Conservation (phyloP, 2,329 filamentous ascomycete species). For the Plenodomus biglobosus region DNA sequence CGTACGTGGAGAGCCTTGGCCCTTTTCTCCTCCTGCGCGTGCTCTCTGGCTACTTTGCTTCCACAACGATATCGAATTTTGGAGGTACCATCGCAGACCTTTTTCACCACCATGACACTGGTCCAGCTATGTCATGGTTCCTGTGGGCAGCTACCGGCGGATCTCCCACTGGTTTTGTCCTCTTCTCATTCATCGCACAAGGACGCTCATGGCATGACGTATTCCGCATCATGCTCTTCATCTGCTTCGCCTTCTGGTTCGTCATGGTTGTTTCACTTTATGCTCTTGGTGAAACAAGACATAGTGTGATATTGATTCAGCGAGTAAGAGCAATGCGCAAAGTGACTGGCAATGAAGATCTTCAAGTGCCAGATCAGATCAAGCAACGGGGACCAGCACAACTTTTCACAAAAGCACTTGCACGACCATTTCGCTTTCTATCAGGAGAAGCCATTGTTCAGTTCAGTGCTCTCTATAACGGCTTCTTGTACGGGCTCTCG, state of each 20-base stretch:
- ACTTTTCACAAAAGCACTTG: conserved; percentile 48
- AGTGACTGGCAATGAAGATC: conserved; percentile 21
- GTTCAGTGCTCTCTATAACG: conserved; percentile 53
- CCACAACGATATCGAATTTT: conserved; percentile 45
- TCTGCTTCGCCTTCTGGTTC: conserved; percentile 50
- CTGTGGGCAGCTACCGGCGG: conserved; percentile 53
- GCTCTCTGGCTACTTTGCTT: conserved; percentile 50
- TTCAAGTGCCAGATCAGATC: conserved; percentile 44
- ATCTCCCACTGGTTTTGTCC: conserved; percentile 50
- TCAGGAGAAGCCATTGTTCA: conserved; percentile 52
- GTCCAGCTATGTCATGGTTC: conserved; percentile 47
- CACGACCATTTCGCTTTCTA: conserved; percentile 53
- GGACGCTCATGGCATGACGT: conserved; percentile 48
- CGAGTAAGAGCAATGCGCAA: conserved; percentile 37
- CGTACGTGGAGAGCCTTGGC: conserved; percentile 46
- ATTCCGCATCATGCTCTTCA: conserved; percentile 51
- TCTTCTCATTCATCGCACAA: conserved; percentile 51
- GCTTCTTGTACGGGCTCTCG: conserved; percentile 53
- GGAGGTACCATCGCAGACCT: conserved; percentile 53
- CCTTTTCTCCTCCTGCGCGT: conserved; percentile 49
- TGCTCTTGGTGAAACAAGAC: conserved; percentile 48
- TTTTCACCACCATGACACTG: conserved; percentile 47
- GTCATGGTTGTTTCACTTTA: conserved; percentile 45
- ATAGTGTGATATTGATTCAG: conserved; percentile 48
- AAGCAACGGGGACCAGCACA: conserved; percentile 44